Evolutionary conservation across 805 yeast species (phyloP).

Genomic region (Wickerhamomyces alni): DNA sequence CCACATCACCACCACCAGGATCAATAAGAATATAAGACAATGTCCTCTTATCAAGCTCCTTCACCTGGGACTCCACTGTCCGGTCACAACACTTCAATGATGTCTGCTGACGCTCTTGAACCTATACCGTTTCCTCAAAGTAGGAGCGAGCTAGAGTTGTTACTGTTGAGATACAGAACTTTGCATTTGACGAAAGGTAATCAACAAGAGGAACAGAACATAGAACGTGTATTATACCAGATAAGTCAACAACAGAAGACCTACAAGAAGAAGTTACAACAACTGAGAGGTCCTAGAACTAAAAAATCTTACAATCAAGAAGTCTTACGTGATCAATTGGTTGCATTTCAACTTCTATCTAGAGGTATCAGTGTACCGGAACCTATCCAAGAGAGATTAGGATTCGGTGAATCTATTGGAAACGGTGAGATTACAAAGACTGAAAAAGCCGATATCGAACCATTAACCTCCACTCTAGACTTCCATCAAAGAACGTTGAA

Average conservation of each 20-base stretch:
- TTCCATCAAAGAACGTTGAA: constrained; percentile 24
- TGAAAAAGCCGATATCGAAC: constrained; percentile 4
- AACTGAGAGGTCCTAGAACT: constrained; percentile 22
- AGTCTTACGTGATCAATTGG: constrained; percentile 50
- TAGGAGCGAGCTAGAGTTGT: constrained; percentile 12
- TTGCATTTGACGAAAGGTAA: constrained; percentile 7
- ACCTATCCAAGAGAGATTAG: constrained; percentile 35
- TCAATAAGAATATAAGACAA: too few relatives aligned
- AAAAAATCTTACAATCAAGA: constrained; percentile 35
- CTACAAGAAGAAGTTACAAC: constrained; percentile 24
- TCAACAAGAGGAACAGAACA: constrained; percentile 34
- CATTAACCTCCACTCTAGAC: constrained; percentile 24
- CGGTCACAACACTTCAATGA: not conserved
- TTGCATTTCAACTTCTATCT: constrained; percentile 58
- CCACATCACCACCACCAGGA: too few relatives aligned
- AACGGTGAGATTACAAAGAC: not conserved
- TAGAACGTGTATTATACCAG: constrained; percentile 34
- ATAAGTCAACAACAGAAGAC: constrained; percentile 36
- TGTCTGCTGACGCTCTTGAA: not conserved
- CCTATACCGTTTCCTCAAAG: constrained; percentile 4
- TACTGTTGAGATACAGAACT: constrained; percentile 15
- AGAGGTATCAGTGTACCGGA: constrained; percentile 62
- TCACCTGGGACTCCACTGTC: not conserved
- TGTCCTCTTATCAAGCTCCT: not conserved
- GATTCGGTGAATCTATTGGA: constrained; percentile 12